These are phyloP conservation scores for Trichoderma afroharzianum DNA, from an alignment of 2,329 filamentous ascomycete species.

Conservation along the genomic window DNA sequence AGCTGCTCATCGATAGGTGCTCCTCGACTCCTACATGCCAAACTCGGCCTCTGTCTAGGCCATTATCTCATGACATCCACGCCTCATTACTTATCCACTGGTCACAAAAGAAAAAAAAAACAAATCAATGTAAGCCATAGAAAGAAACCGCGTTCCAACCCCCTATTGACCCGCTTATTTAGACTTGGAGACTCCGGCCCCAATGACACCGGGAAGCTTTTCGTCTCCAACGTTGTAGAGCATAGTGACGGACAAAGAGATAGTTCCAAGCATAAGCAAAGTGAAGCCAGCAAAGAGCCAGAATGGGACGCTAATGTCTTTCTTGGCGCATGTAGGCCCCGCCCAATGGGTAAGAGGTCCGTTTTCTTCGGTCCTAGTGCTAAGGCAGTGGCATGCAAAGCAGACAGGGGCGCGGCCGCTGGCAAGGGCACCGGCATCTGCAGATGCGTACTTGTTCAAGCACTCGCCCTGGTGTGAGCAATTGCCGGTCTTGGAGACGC, in stretches of 20 bases:
- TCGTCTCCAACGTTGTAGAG: slow-evolving; percentile 81
- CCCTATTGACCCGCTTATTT: slow-evolving; percentile 37
- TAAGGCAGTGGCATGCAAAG: slow-evolving; percentile 73
- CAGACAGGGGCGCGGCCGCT: slow-evolving; percentile 50
- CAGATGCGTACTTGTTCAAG: slow-evolving; percentile 57
- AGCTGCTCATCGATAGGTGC: not conserved
- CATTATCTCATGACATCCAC: not conserved
- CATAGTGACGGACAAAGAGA: slow-evolving; percentile 70
- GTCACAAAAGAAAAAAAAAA: slow-evolving; percentile 21
- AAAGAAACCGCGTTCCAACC: not conserved
- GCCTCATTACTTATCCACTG: slow-evolving; percentile 9
- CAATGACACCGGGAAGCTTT: slow-evolving; percentile 88
- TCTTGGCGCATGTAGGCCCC: slow-evolving; percentile 83
- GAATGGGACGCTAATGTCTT: slow-evolving; percentile 83
- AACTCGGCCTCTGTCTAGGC: not conserved
- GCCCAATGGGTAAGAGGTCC: slow-evolving; percentile 73
- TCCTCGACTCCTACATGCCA: not conserved
- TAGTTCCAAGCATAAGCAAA: slow-evolving; percentile 63
- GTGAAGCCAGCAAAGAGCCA: slow-evolving; percentile 79
- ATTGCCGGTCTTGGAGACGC: slow-evolving; percentile 65
- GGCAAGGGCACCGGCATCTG: slow-evolving; percentile 39
- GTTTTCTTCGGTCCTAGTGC: slow-evolving; percentile 50
- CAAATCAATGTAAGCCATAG: not conserved
- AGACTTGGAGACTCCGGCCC: slow-evolving; percentile 81
- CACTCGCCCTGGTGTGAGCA: slow-evolving; percentile 84